These are phyloP conservation scores for Populus tremula DNA, from an alignment of 345 rosid genomes.

Conservation along the genomic window DNA sequence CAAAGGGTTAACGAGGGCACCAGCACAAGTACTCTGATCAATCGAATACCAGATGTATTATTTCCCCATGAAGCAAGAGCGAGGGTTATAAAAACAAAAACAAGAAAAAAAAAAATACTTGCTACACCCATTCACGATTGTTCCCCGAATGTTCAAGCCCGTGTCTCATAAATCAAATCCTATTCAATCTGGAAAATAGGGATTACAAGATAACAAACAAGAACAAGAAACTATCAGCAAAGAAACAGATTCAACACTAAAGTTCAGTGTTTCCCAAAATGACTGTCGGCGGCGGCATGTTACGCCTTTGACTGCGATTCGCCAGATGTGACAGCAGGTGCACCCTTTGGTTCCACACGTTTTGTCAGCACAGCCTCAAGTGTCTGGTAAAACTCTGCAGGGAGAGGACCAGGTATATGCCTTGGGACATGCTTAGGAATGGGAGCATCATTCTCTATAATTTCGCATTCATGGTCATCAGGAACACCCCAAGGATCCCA, in stretches of 20 bases:
- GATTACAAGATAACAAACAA: constrained; percentile 28
- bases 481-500: constrained; percentile 99
- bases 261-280: constrained; percentile 9
- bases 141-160: constrained; percentile 28
- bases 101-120: constrained; percentile 5
- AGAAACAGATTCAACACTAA: constrained; percentile 19
- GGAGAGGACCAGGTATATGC: constrained; percentile 96
- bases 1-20: background rate
- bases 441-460: constrained; percentile 86
- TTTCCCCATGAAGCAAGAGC: constrained; percentile 4
- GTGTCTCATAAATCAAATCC: constrained; percentile 26
- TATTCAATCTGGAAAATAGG: constrained; percentile 34
- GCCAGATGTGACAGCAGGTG: constrained; percentile 46
- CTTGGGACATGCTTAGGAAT: constrained; percentile 90
- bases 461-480: constrained; percentile 86
- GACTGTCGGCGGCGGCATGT: constrained; percentile 8
- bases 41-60: background rate
- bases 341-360: constrained; percentile 25
- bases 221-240: constrained; percentile 15
- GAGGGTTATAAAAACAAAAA: background rate
- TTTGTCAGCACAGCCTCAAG: constrained; percentile 46
- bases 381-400: constrained; percentile 80
- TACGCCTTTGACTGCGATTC: constrained; percentile 51
- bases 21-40: background rate
- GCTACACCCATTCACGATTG: constrained; percentile 29